phyloP scores from a whole-genome alignment of 176 grass and related monocot species.

The Lolium rigidum region DNA sequence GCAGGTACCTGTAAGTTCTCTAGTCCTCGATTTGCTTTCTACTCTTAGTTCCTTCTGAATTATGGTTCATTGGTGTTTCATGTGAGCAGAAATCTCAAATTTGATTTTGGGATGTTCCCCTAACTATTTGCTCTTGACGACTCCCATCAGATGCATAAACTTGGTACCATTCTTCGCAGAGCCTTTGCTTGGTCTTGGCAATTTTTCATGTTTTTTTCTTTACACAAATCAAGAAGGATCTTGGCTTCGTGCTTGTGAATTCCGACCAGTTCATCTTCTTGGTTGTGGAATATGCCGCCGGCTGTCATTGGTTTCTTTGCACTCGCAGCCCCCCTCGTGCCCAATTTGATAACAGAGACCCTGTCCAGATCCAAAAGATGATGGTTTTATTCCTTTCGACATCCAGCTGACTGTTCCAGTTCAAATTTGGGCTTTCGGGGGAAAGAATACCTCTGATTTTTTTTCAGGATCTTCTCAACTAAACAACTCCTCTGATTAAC shows the following conservation, averaged over 20 bases:
- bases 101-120: neutral
- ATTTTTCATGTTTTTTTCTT: neutral
- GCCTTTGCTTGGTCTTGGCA: neutral
- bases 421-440: neutral
- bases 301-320: slow-evolving; percentile 3
- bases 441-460: neutral
- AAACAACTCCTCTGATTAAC: neutral
- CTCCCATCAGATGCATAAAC: neutral
- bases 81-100: slow-evolving; percentile 2
- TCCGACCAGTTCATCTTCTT: neutral
- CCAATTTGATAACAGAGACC: neutral
- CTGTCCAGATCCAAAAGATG: slow-evolving; percentile 37
- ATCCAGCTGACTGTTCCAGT: slow-evolving; percentile 18
- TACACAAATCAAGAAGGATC: neutral
- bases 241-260: neutral
- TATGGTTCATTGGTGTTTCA: neutral
- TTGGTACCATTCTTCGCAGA: neutral
- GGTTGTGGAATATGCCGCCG: slow-evolving; percentile 30
- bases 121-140: neutral
- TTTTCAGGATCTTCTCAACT: neutral
- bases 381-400: slow-evolving; percentile 5
- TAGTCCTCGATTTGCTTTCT: neutral
- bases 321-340: neutral
- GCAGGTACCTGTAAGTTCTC: slow-evolving; percentile 5
- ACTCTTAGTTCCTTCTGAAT: neutral